phyloP scores from a whole-genome alignment of 2,329 filamentous ascomycete genomes.

The Colletotrichum sojae region DNA sequence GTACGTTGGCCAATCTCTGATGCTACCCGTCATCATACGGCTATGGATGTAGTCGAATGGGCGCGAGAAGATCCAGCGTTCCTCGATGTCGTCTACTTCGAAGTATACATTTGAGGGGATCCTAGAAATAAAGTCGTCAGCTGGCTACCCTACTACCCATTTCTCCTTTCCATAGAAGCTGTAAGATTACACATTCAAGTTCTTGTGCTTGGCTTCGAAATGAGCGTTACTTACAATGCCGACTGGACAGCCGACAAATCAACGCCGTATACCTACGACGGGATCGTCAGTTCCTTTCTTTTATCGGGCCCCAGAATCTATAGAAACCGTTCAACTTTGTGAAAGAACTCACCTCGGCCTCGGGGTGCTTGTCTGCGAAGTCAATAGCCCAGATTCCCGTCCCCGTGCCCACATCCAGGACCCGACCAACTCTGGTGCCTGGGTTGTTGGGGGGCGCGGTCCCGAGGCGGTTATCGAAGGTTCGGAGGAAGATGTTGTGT shows the following conservation, averaged over 20 bases:
- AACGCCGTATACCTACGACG: background rate
- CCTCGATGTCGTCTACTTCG: slow-evolving; percentile 53
- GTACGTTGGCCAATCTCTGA: background rate
- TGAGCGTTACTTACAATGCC: background rate
- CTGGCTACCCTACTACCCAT: no score
- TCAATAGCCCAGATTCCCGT: slow-evolving; percentile 46
- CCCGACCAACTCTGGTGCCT: slow-evolving; percentile 12
- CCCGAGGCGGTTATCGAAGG: slow-evolving; percentile 43
- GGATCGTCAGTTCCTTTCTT: no score
- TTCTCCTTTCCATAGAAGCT: no score
- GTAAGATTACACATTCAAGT: no score
- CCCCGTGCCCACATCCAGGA: slow-evolving; percentile 45
- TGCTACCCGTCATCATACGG: slow-evolving; percentile 56
- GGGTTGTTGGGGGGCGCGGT: slow-evolving; percentile 34
- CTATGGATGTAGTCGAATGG: slow-evolving; percentile 73
- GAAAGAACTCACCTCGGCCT: background rate
- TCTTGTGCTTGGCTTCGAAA: no score
- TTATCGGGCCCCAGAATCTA: no score
- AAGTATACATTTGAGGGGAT: slow-evolving; percentile 56
- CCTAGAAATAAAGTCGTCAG: background rate
- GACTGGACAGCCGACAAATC: slow-evolving; percentile 56
- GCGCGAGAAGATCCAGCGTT: slow-evolving; percentile 49
- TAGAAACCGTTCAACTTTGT: no score
- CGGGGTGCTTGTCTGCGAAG: slow-evolving; percentile 39
- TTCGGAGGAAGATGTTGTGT: slow-evolving; percentile 45